These are phyloP conservation scores for Lomentospora prolificans DNA, from an alignment of 2,329 filamentous ascomycete genomes.

Conservation along the genomic window DNA sequence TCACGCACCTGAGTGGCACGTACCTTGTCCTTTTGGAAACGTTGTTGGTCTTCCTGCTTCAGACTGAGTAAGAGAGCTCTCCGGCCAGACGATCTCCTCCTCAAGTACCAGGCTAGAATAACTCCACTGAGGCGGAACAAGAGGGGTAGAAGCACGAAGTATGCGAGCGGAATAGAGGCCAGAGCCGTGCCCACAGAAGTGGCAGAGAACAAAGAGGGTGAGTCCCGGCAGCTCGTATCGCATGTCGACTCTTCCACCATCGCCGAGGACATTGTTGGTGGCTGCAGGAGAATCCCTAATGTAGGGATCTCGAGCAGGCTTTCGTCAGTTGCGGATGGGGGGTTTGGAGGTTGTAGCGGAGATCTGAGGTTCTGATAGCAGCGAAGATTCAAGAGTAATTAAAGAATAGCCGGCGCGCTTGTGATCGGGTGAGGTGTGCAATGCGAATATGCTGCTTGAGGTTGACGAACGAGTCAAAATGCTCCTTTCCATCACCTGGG, in stretches of 20 bases:
- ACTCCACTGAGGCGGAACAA: conserved; percentile 30
- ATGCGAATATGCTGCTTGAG: background rate
- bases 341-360: background rate
- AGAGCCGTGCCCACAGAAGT: conserved; percentile 16
- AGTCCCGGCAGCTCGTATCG: conserved; percentile 6
- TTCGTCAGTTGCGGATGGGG: too few species aligned
- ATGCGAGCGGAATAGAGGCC: conserved; percentile 21
- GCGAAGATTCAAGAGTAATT: background rate
- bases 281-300: background rate
- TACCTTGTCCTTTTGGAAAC: conserved; percentile 4
- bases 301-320: background rate
- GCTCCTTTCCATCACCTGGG: background rate
- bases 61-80: conserved; percentile 45
- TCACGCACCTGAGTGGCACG: conserved; percentile 21
- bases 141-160: conserved; percentile 23
- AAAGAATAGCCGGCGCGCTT: too few species aligned
- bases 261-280: background rate
- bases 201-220: background rate
- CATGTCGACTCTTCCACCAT: conserved; percentile 3
- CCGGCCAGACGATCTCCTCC: conserved; percentile 53
- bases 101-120: conserved; percentile 49
- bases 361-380: background rate
- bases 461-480: background rate
- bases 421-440: background rate
- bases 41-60: conserved; percentile 35